Conservation (phyloP, 257 asterid species). For the Solanum gracilifrons region DNA sequence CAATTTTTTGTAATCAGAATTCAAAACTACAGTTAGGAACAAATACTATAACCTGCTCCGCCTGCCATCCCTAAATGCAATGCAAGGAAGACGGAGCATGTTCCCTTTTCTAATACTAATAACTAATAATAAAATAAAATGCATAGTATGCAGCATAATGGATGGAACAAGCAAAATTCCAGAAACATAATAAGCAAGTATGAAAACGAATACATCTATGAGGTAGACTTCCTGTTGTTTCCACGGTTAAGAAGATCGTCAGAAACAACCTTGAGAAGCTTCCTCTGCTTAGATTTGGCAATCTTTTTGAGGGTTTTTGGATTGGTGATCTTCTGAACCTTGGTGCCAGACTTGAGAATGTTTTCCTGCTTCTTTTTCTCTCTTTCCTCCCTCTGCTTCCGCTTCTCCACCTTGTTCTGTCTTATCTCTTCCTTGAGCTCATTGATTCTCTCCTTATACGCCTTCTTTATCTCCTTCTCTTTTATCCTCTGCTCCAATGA, state of each 20-base stretch:
- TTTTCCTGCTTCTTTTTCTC: conserved; percentile 79
- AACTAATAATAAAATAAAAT: too few species aligned
- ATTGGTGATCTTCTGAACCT: conserved; percentile 68
- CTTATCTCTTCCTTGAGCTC: conserved; percentile 79
- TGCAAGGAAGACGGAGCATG: not conserved
- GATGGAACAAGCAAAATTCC: not conserved
- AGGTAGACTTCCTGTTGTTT: not conserved
- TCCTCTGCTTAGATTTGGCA: conserved; percentile 65
- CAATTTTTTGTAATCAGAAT: too few species aligned
- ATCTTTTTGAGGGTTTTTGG: conserved; percentile 76
- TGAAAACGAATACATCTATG: not conserved
- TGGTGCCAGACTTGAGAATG: conserved; percentile 52
- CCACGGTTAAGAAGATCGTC: conserved; percentile 23
- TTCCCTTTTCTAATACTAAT: not conserved
- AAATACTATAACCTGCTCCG: too few species aligned
- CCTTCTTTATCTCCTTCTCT: conserved; percentile 70
- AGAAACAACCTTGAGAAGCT: conserved; percentile 61
- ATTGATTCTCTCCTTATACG: conserved; percentile 49
- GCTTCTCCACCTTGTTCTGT: conserved; percentile 56
- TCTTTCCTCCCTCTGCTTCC: conserved; percentile 58
- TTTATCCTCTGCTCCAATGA: conserved; percentile 46
- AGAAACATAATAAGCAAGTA: not conserved
- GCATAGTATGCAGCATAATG: not conserved
- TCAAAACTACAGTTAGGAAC: too few species aligned
- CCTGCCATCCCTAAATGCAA: too few species aligned